phyloP scores from a whole-genome alignment of 2,329 filamentous ascomycete genomes.

The Sclerotinia nivalis region DNA sequence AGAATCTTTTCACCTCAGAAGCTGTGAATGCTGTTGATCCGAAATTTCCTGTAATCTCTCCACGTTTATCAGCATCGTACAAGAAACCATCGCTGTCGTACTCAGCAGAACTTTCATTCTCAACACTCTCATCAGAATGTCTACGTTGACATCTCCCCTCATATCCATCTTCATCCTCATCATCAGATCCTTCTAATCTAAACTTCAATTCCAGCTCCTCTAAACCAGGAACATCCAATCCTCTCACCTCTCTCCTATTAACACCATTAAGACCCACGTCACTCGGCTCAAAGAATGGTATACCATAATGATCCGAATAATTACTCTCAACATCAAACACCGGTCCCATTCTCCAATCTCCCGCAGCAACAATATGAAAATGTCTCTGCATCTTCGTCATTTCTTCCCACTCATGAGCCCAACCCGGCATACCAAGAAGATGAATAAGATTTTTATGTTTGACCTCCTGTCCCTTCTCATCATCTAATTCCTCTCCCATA shows the following conservation, averaged over 20 bases:
- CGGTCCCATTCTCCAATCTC: slow-evolving; percentile 13
- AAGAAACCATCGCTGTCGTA: slow-evolving; percentile 11
- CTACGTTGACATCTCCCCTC: not conserved
- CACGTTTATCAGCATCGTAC: not conserved
- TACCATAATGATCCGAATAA: slow-evolving; percentile 19
- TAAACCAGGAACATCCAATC: not conserved
- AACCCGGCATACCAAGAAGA: not conserved
- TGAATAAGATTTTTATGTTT: slow-evolving; percentile 4
- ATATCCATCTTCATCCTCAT: not conserved
- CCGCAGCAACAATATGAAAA: slow-evolving; percentile 21
- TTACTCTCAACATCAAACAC: slow-evolving; percentile 18
- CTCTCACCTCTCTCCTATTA: not conserved
- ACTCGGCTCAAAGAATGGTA: slow-evolving; percentile 16
- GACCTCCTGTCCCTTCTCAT: not conserved
- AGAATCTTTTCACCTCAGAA: not conserved
- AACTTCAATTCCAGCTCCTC: not conserved
- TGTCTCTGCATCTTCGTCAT: slow-evolving; percentile 12
- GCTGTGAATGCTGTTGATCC: not conserved
- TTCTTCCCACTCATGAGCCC: not conserved
- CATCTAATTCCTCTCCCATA: not conserved
- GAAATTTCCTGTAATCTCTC: not conserved
- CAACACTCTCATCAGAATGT: not conserved
- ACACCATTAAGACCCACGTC: not conserved
- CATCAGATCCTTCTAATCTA: not conserved
- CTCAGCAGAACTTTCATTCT: not conserved